Base-by-base conservation (phyloP, 2,329 filamentous ascomycete species). In the Colletotrichum gigasporum region DNA sequence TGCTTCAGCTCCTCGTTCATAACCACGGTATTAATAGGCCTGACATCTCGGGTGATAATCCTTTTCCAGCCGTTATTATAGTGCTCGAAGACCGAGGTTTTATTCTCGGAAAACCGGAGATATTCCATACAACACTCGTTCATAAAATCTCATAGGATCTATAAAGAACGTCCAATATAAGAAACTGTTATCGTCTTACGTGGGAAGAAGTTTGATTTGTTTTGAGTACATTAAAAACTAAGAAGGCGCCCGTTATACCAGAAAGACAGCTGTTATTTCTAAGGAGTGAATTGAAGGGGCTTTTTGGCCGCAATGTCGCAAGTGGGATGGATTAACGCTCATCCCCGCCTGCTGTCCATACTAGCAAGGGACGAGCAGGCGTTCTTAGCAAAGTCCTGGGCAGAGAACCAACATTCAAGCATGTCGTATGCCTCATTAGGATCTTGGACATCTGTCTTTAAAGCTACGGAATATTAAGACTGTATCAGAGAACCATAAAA, bases 71-170 rank as follows among this genome's bases (percentile, higher is more conserved):
- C 48, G 50, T 73, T 51, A 48, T 73, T 47, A 11, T 67, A 66
- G 39, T 74, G 56, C 48, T 74, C 45, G 64, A 75, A 75, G 14
- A 77, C 71, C 12, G 69, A 67, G 10, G 70, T 71, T 60, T 74
- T 76, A 47, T 71, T 67, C 42, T 73, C 50, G 63, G 63, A 71
- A 41, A 69, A 44, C 11, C 71, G 71, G 12, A 78, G 67, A 67
- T 77, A 76, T 52, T 68, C 50, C 45, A 42, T 35, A 53, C 69
- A 67, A 52, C 68, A 75, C 48, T 77, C 70, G 62, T 72, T 59
- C 9, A 77, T 60, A 14, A 78, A 67, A 7, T 71, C 37, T 63
- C 71, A 74, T 9, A 78, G 61, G 6, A 71, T 50, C 24, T 48
- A 20, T 10, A 52, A 32, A 28, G 71, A 73, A 59, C 37, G 54